phyloP scores from a whole-genome alignment of 2,329 filamentous ascomycete genomes.

The Penicillium frequentans region DNA sequence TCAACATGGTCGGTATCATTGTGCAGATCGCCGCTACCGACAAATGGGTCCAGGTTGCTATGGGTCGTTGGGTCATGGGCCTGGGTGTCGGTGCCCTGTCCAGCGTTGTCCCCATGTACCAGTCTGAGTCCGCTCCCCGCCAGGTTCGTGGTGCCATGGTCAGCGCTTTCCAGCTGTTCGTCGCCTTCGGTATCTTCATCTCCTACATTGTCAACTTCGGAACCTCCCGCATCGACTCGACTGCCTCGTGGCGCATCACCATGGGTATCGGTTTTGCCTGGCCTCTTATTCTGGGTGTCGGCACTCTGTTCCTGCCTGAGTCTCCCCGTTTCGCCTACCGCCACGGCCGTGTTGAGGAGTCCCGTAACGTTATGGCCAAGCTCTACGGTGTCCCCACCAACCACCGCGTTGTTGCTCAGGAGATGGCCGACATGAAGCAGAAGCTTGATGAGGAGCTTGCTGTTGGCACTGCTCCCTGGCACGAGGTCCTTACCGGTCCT shows the following conservation, averaged over 20 bases:
- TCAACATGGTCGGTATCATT: slow-evolving; percentile 48
- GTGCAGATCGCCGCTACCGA: slow-evolving; percentile 45
- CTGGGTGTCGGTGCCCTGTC: slow-evolving; percentile 50
- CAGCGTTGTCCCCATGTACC: slow-evolving; percentile 50
- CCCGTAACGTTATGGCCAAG: slow-evolving; percentile 54
- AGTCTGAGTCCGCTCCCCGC: slow-evolving; percentile 47
- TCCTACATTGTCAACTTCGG: slow-evolving; percentile 52
- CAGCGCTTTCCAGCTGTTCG: slow-evolving; percentile 51
- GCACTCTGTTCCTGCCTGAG: slow-evolving; percentile 58
- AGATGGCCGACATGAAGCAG: slow-evolving; percentile 59
- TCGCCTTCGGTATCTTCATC: slow-evolving; percentile 52
- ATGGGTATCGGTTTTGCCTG: slow-evolving; percentile 62
- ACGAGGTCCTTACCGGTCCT: slow-evolving; percentile 49
- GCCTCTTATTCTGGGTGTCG: slow-evolving; percentile 55
- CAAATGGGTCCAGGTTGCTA: slow-evolving; percentile 46
- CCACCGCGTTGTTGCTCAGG: slow-evolving; percentile 55
- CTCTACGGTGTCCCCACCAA: slow-evolving; percentile 58
- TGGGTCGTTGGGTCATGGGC: slow-evolving; percentile 50
- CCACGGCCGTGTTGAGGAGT: slow-evolving; percentile 52
- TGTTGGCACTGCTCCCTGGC: slow-evolving; percentile 41
- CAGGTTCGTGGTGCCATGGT: slow-evolving; percentile 52
- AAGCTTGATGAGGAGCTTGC: slow-evolving; percentile 58
- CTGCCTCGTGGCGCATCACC: slow-evolving; percentile 49
- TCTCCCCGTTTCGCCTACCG: slow-evolving; percentile 61
- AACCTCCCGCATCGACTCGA: slow-evolving; percentile 41